Percentiles rank a stretch among this genome's conserved stretches.
Conservation (phyloP, 2,329 filamentous ascomycete genomes). For the Fusarium sp. region DNA sequence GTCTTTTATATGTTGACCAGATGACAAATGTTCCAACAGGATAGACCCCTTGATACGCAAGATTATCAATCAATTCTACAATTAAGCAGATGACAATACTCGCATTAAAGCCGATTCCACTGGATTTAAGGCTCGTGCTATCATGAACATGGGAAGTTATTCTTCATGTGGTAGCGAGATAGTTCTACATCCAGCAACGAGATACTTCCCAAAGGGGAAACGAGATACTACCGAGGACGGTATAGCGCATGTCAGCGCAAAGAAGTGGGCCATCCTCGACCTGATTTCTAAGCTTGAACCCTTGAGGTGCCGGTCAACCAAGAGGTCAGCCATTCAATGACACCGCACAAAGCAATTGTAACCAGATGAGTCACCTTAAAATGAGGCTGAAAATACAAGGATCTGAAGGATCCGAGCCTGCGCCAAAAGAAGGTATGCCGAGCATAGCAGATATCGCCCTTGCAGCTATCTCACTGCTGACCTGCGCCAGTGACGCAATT, state of each 20-base stretch:
- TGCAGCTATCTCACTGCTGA: neutral
- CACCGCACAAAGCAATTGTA: neutral
- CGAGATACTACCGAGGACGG: neutral
- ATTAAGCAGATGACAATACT: fast-evolving
- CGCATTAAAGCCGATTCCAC: neutral
- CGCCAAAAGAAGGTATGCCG: neutral
- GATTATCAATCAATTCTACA: neutral
- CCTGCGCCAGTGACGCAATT: slow-evolving; percentile 19
- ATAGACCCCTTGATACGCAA: neutral
- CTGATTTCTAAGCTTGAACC: slow-evolving; percentile 25
- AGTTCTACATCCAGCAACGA: neutral
- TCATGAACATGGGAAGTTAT: neutral
- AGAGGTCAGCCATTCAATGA: neutral
- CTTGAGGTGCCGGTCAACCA: neutral
- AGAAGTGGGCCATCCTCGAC: neutral
- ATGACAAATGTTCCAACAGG: neutral
- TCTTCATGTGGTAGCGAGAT: neutral
- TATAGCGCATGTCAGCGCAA: neutral
- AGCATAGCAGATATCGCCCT: fast-evolving
- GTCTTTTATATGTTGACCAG: neutral
- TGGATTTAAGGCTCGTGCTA: neutral
- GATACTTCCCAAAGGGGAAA: slow-evolving; percentile 22
- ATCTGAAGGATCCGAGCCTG: fast-evolving
- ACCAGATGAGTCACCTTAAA: neutral
- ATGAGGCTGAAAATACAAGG: neutral